Evolutionary conservation across 345 rosid genomes (phyloP).

Genomic region (Citrus australasica): DNA sequence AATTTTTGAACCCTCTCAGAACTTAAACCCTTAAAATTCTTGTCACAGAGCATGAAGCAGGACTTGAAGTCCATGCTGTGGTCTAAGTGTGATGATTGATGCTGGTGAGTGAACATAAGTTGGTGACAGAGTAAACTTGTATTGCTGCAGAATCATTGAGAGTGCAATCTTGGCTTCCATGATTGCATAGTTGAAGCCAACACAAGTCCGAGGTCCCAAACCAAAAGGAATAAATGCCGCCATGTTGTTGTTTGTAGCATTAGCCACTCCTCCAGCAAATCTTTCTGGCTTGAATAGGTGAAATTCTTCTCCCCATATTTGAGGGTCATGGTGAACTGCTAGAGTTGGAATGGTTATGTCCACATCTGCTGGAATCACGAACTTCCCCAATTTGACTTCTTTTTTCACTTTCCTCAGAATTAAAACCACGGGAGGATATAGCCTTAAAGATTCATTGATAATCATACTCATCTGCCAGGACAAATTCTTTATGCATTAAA

Average conservation of each 20-base stretch:
- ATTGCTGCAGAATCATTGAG: constrained; percentile 46
- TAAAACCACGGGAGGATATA: constrained; percentile 32
- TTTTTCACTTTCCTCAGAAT: constrained; percentile 13
- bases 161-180: constrained; percentile 41
- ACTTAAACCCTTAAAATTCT: too few relatives aligned
- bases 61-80: constrained; percentile 41
- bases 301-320: constrained; percentile 42
- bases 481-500: background rate
- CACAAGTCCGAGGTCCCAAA: constrained; percentile 39
- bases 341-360: background rate
- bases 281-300: constrained; percentile 46
- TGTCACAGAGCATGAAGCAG: constrained; percentile 22
- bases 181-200: constrained; percentile 31
- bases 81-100: constrained; percentile 14
- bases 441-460: constrained; percentile 26
- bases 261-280: constrained; percentile 39
- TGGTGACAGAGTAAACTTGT: constrained; percentile 36
- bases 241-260: constrained; percentile 36
- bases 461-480: constrained; percentile 28
- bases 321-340: constrained; percentile 15
- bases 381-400: constrained; percentile 26
- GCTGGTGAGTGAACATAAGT: constrained; percentile 38
- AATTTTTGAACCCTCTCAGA: too few relatives aligned
- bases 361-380: constrained; percentile 27
- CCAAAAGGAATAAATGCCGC: constrained; percentile 41